Percentiles rank a stretch among this genome's conserved stretches.
These are phyloP conservation scores for Verticillium alfalfae DNA, from an alignment of 2,329 filamentous ascomycete species.

Conservation along the genomic window DNA sequence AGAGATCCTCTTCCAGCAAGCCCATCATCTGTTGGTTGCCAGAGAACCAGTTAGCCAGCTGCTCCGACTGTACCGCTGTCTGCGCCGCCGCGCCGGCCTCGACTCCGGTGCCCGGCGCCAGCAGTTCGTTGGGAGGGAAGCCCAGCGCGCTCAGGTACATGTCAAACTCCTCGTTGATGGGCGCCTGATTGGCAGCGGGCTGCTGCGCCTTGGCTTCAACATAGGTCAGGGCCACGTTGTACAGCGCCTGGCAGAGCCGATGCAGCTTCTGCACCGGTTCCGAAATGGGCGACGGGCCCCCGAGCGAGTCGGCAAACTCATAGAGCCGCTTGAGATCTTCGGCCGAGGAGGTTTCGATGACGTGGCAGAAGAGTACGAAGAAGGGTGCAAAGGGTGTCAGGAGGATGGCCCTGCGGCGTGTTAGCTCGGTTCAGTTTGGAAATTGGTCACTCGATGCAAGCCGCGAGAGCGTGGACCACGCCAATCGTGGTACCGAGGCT, in stretches of 20 bases:
- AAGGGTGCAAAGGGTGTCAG: slow-evolving; percentile 55
- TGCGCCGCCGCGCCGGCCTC: slow-evolving; percentile 23
- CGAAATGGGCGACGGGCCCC: slow-evolving; percentile 6
- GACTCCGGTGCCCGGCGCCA: slow-evolving; percentile 9
- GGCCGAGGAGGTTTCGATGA: slow-evolving; percentile 47
- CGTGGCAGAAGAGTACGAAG: slow-evolving; percentile 53
- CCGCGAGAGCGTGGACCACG: not conserved
- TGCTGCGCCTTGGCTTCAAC: slow-evolving; percentile 1
- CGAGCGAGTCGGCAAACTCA: slow-evolving; percentile 45
- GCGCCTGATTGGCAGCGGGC: slow-evolving; percentile 35
- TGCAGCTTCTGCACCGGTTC: slow-evolving; percentile 40
- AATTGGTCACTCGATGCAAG: slow-evolving; percentile 9
- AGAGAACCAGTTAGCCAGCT: slow-evolving; percentile 61
- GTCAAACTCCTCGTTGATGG: slow-evolving; percentile 56
- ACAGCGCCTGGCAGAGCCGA: slow-evolving; percentile 31
- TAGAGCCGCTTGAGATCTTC: slow-evolving; percentile 49
- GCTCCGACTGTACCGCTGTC: slow-evolving; percentile 25
- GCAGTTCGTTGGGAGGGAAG: slow-evolving; percentile 39
- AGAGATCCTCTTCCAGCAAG: slow-evolving; percentile 56
- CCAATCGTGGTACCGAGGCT: not conserved
- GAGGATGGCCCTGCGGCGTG: slow-evolving; percentile 40
- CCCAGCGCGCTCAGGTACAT: slow-evolving; percentile 60
- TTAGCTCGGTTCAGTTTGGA: not conserved
- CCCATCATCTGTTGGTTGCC: slow-evolving; percentile 62
- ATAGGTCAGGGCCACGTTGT: not conserved